Evolutionary conservation across 805 yeast genomes (phyloP).

Genomic region (Suhomyces sp.): DNA sequence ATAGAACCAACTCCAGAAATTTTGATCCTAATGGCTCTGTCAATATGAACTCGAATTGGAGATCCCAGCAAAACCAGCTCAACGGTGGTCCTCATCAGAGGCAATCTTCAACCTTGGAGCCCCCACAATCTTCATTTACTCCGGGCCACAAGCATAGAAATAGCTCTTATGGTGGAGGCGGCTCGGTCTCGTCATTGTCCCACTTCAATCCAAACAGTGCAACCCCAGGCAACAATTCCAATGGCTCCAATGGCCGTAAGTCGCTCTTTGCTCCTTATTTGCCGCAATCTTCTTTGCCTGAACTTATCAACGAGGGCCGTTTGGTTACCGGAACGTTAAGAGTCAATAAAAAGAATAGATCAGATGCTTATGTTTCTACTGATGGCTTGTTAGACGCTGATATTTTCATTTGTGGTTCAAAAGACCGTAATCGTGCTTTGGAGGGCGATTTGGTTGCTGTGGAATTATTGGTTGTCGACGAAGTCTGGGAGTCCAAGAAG

Average conservation of each 20-base stretch:
- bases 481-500: slow-evolving; percentile 94
- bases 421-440: slow-evolving; percentile 94
- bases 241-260: slow-evolving; percentile 53
- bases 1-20: slow-evolving; percentile 37
- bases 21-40: slow-evolving; percentile 31
- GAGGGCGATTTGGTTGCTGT: slow-evolving; percentile 97
- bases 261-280: slow-evolving; percentile 94
- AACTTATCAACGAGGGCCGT: slow-evolving; percentile 81
- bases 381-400: slow-evolving; percentile 96
- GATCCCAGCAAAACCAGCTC: slow-evolving; percentile 48
- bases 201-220: slow-evolving; percentile 32
- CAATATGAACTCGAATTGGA: slow-evolving; percentile 61
- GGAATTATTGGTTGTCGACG: slow-evolving; percentile 90
- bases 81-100: slow-evolving; percentile 21
- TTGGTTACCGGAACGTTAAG: slow-evolving; percentile 89
- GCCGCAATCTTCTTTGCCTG: slow-evolving; percentile 91
- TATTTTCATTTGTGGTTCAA: slow-evolving; percentile 95
- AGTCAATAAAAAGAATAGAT: slow-evolving; percentile 92
- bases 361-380: slow-evolving; percentile 97
- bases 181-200: slow-evolving; percentile 51
- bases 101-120: slow-evolving; percentile 31
- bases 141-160: slow-evolving; percentile 79
- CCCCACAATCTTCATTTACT: slow-evolving; percentile 46
- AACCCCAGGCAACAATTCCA: slow-evolving; percentile 17
- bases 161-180: slow-evolving; percentile 58